Percentiles rank a stretch among this genome's conserved stretches.
Conservation (phyloP, 345 rosid species). For the Pugionium cornutum region DNA sequence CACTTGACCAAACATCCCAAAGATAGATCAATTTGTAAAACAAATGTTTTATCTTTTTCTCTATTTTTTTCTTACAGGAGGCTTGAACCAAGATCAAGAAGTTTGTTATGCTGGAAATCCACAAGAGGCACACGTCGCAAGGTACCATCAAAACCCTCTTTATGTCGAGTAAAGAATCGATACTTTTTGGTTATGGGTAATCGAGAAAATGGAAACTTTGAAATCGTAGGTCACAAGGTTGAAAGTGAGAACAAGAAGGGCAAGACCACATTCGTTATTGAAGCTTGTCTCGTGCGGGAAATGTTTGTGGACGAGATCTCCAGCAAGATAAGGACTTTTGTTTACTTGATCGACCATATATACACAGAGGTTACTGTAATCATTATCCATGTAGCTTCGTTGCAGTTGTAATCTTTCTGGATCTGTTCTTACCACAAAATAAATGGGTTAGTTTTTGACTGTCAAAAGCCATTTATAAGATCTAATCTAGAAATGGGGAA, state of each 20-base stretch:
- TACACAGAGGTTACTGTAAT: no score
- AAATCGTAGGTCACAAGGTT: conserved; percentile 64
- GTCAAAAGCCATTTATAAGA: background rate
- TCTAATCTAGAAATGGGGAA: no score
- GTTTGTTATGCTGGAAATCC: conserved; percentile 92
- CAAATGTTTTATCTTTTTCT: background rate
- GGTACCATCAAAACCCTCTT: conserved; percentile 47
- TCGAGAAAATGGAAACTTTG: conserved; percentile 6
- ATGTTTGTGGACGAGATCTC: conserved; percentile 72
- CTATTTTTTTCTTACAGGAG: conserved; percentile 53
- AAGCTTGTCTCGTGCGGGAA: conserved; percentile 82
- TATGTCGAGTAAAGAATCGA: background rate
- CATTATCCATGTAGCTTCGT: conserved; percentile 21
- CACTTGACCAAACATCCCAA: conserved; percentile 18
- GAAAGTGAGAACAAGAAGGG: conserved; percentile 59
- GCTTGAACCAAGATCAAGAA: conserved; percentile 89
- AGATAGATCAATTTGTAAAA: conserved; percentile 5
- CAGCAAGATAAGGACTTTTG: conserved; percentile 35
- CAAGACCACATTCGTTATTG: conserved; percentile 54
- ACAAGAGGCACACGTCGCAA: conserved; percentile 68
- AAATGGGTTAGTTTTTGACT: conserved; percentile 14
- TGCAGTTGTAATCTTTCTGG: conserved; percentile 18
- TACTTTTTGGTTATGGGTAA: background rate
- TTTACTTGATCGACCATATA: background rate
- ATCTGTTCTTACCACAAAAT: conserved; percentile 36